Evolutionary conservation across 2,329 filamentous ascomycete species (phyloP), one percentile per base, ranked within the genome.

Genomic region (Lachnellula arida): DNA sequence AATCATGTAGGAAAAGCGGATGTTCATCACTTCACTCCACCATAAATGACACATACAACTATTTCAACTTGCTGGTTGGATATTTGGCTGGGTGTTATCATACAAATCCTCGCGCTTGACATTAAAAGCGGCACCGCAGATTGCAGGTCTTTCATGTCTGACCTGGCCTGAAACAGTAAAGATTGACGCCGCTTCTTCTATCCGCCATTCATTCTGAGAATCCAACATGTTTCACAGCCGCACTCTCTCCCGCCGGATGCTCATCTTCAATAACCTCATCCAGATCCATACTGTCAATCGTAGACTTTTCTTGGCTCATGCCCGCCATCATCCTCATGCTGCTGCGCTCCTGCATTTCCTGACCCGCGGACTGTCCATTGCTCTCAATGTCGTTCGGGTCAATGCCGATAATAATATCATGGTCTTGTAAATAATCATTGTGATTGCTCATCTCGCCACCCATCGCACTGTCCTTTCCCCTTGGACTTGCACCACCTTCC

Each of bases 251-350:
- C 2, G 47, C 53, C 22, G 59, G 34, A 32, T 60, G 22, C 3
- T 60, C 56, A 59, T 68, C 67, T 35, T 63, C 59, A 23, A 65
- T 37, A 9, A 68, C 55, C 22, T 64, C 56, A 49, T 65, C 64
- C n/a, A 69, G 49, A 60, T 69, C 68, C 66, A 70, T 68, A 34
- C 44, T 61, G 43, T 65, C 65, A 42, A 65, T 56, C n/a, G 59
- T 60, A 28, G 25, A 54, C 46, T 25, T 47, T 39, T 25, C 39
- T 42, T 44, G 42, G 56, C 39, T 23, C 54, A 40, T 28, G 54
- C 55, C 47, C 5, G 57, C 51, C 23, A 65, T 42, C 57, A 67
- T 61, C 14, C 57, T 51, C 55, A 64, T 62, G 8, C 59, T 57
- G 47, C 60, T 55, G 15, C 60, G 57, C 44, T 70, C 67, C 51